Base-by-base conservation (phyloP, 768 basidiomycete species). In the Coprinopsis cinerea region DNA sequence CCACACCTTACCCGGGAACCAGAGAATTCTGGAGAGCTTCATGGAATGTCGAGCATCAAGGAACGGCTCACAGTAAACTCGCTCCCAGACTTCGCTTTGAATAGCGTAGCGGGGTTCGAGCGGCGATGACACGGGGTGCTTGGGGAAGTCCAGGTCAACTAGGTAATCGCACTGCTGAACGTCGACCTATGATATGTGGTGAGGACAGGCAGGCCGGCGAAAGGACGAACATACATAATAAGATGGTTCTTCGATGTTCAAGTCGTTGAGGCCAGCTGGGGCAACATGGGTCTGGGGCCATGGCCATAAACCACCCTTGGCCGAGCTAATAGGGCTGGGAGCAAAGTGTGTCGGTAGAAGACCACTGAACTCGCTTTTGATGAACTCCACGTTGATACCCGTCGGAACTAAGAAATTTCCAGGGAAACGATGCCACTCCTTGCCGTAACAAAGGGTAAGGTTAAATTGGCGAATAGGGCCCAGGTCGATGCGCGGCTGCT, bases 371-470 rank as follows among this genome's bases (percentile, higher is more conserved):
- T 87, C 92, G 65, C 87, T 92, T 71, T 92, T 89, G 64, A 98
- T 72, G 66, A 92, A 97, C 51, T 85, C 77, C n/a, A 95, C 82
- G 23, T 81, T 75, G 51, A 98, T 69, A 23, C 81, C 87, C 51
- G 84, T 78, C 1, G 94, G 93, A 18, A 98, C 77, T 42, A 95
- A 76, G 65, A 88, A 97, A 63, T 88, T 86, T 2, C 91, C 82
- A 2, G 93, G 89, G 74, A 92, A 99, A 20, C 95, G 78, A 61
- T 97, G 74, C 96, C 96, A 99, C 67, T 99, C 96, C 64, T 93
- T 94, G 42, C 86, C 91, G 44, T 88, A 73, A 67, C 96, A 99
- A 1, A 99, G 61, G 24, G 74, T 80, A 50, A 98, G 68, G 49
- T 82, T 77, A 58, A 93, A 81, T 11, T 79, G 72, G 49, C 73